Conservation (phyloP, 2,329 filamentous ascomycete species). For the Phyllosticta capitalensis region DNA sequence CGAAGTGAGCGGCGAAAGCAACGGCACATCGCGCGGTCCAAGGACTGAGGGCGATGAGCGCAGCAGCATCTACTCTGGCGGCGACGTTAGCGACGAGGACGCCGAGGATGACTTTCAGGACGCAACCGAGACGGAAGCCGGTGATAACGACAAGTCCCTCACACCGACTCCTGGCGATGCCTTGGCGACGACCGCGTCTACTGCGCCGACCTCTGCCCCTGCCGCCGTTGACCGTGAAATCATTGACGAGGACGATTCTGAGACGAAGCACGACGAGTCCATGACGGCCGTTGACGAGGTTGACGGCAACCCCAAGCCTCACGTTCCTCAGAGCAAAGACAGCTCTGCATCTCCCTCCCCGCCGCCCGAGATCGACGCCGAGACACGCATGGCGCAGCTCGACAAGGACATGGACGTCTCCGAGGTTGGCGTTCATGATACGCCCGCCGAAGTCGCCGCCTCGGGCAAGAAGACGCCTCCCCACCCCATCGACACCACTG, state of each 20-base stretch:
- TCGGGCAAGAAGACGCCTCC: not conserved
- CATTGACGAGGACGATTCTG: not conserved
- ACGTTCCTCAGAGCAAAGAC: not conserved
- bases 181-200: not conserved
- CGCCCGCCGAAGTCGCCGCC: not conserved
- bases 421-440: slow-evolving; percentile 11
- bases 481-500: not conserved
- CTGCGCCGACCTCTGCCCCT: not conserved
- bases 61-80: not conserved
- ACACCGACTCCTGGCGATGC: not conserved
- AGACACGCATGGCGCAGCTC: not conserved
- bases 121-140: not conserved
- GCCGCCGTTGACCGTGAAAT: not conserved
- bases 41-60: not conserved
- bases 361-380: slow-evolving; percentile 1
- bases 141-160: not conserved
- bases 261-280: slow-evolving; percentile 5
- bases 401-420: not conserved
- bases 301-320: not conserved
- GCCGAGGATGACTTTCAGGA: not conserved
- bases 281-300: not conserved
- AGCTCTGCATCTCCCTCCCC: not conserved
- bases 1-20: not conserved
- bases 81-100: not conserved
- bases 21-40: not conserved